Evolutionary conservation across 148 eudicot species (phyloP).

Genomic region (Vaccinium corymbosum): DNA sequence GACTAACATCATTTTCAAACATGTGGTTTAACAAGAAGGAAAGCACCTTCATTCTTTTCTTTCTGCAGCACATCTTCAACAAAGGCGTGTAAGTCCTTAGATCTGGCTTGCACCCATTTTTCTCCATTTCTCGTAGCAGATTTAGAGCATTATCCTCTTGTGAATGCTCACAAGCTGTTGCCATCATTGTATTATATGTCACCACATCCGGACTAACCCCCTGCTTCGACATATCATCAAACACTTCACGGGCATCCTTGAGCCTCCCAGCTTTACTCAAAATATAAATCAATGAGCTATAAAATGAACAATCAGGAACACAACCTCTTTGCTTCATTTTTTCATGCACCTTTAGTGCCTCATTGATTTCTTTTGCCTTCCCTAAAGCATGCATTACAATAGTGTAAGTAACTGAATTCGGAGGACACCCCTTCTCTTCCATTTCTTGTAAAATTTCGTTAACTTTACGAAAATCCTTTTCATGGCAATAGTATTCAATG

Average conservation of each 20-base stretch:
- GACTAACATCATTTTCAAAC: slow-evolving; percentile 60
- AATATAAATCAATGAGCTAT: slow-evolving; percentile 51
- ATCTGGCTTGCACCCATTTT: slow-evolving; percentile 47
- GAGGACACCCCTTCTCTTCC: slow-evolving; percentile 51
- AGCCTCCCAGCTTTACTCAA: slow-evolving; percentile 57
- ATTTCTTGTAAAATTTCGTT: slow-evolving; percentile 60
- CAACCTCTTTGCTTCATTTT: slow-evolving; percentile 57
- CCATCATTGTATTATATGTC: slow-evolving; percentile 67
- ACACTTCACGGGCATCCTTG: slow-evolving; percentile 59
- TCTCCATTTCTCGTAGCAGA: slow-evolving; percentile 64
- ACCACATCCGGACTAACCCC: slow-evolving; percentile 48
- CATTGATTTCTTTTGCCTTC: slow-evolving; percentile 59
- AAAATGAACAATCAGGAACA: slow-evolving; percentile 55
- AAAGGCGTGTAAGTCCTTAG: slow-evolving; percentile 59
- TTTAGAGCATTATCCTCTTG: slow-evolving; percentile 69
- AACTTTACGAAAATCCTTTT: slow-evolving; percentile 66
- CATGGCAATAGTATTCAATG: slow-evolving; percentile 51
- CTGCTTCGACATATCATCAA: slow-evolving; percentile 60
- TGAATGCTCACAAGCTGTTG: slow-evolving; percentile 43
- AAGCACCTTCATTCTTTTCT: slow-evolving; percentile 76
- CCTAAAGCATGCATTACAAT: slow-evolving; percentile 65
- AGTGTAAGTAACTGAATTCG: slow-evolving; percentile 74
- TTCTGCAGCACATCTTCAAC: slow-evolving; percentile 67
- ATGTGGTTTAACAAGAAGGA: slow-evolving; percentile 62
- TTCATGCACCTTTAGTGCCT: slow-evolving; percentile 56